Conservation (phyloP, 2,329 filamentous ascomycete genomes). For the Claviceps spartinae region DNA sequence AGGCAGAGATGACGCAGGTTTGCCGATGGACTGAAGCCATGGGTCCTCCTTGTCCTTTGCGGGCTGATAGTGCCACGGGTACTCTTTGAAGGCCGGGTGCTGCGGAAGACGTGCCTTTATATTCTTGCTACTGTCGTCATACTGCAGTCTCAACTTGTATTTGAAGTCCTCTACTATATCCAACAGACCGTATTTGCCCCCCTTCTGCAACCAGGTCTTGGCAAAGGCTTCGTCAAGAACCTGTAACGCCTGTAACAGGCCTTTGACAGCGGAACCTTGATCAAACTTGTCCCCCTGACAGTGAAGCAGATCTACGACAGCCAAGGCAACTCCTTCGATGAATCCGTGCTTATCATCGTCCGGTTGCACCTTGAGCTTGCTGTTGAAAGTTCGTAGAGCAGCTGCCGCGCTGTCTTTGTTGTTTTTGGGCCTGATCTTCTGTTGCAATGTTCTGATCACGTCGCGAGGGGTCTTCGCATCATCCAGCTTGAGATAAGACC, state of each 20-base stretch:
- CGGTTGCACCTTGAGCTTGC: slow-evolving; percentile 2
- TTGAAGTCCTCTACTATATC: slow-evolving; percentile 8
- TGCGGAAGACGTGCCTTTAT: too few relatives aligned
- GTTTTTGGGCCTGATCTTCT: background rate
- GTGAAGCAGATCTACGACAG: slow-evolving; percentile 4
- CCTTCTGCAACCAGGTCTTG: background rate
- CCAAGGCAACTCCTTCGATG: slow-evolving; percentile 4
- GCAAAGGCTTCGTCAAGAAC: slow-evolving; percentile 4
- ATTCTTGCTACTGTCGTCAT: background rate
- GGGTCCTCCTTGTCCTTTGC: too few relatives aligned
- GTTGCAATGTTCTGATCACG: slow-evolving; percentile 4
- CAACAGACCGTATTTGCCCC: background rate
- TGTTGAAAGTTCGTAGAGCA: background rate
- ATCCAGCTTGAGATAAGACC: slow-evolving; percentile 5
- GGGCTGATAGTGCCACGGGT: too few relatives aligned
- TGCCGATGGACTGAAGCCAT: background rate
- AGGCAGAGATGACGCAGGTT: background rate
- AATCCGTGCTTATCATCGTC: slow-evolving; percentile 4
- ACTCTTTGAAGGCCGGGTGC: too few relatives aligned
- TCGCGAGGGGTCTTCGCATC: slow-evolving; percentile 5
- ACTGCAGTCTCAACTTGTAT: background rate
- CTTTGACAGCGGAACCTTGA: slow-evolving; percentile 1
- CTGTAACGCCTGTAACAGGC: slow-evolving; percentile 2
- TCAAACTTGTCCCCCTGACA: slow-evolving; percentile 1
- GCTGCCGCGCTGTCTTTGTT: slow-evolving; percentile 1